phyloP scores from a whole-genome alignment of 2,329 filamentous ascomycete genomes.

The Trichothecium roseum region DNA sequence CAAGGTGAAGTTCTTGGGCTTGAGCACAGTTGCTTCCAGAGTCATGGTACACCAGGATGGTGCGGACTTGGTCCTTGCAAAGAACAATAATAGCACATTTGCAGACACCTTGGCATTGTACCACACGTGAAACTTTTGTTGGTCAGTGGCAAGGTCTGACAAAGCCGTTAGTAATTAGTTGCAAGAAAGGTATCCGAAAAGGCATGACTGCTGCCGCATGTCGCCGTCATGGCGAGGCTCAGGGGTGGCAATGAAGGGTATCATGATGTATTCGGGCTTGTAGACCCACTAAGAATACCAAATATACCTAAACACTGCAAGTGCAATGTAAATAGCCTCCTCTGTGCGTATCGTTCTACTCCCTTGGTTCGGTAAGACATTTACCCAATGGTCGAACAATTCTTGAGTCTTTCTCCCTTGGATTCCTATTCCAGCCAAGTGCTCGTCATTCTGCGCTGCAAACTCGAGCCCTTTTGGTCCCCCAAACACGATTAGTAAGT shows the following conservation, averaged over 20 bases:
- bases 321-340: constrained; percentile 68
- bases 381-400: constrained; percentile 77
- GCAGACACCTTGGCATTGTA: constrained; percentile 17
- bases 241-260: constrained; percentile 8
- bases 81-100: constrained; percentile 18
- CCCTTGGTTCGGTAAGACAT: constrained; percentile 70
- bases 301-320: constrained; percentile 55
- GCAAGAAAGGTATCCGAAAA: too few species aligned
- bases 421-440: constrained; percentile 50
- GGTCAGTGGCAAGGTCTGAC: too few species aligned
- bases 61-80: constrained; percentile 10
- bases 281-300: constrained; percentile 28
- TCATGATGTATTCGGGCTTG: constrained; percentile 4
- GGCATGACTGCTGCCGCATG: too few species aligned
- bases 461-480: constrained; percentile 72
- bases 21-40: constrained; percentile 17
- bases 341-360: constrained; percentile 76
- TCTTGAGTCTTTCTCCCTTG: constrained; percentile 53
- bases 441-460: constrained; percentile 52
- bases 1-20: constrained; percentile 13
- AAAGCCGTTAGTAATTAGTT: too few species aligned
- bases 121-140: constrained; percentile 4
- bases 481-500: constrained; percentile 70
- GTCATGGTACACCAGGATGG: constrained; percentile 15
- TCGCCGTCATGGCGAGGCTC: too few species aligned